These are phyloP conservation scores for Candida insectalens DNA, from an alignment of 805 yeast genomes.

Conservation along the genomic window DNA sequence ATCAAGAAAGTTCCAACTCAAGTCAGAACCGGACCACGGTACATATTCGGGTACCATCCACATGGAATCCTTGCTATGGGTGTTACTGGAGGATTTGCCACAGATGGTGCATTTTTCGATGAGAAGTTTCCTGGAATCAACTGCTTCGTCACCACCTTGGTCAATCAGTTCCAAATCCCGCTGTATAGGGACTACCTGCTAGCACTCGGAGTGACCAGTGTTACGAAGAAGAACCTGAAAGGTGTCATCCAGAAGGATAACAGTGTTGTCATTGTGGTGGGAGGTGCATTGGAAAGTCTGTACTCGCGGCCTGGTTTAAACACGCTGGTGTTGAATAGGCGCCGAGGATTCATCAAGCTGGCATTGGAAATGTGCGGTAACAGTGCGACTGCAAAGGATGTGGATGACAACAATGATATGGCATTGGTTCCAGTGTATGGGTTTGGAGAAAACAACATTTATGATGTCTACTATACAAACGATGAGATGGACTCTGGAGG, in stretches of 20 bases:
- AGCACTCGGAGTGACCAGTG: constrained; percentile 75
- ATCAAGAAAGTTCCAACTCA: constrained; percentile 7
- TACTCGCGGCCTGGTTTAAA: constrained; percentile 50
- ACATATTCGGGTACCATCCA: constrained; percentile 89
- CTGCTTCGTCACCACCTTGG: constrained; percentile 65
- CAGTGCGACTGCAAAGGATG: constrained; percentile 1
- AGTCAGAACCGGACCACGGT: constrained; percentile 52
- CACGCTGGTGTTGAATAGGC: constrained; percentile 59
- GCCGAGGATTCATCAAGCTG: constrained; percentile 80
- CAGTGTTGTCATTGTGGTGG: constrained; percentile 81
- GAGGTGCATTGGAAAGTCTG: constrained; percentile 89
- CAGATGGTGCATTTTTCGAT: constrained; percentile 70
- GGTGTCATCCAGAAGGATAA: constrained; percentile 51
- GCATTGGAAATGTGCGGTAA: constrained; percentile 50
- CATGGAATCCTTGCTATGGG: constrained; percentile 93
- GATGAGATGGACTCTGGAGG: constrained; percentile 7
- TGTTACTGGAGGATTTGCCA: constrained; percentile 73
- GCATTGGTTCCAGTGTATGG: constrained; percentile 77
- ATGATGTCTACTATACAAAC: constrained; percentile 28
- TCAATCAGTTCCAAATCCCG: constrained; percentile 76
- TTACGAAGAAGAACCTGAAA: constrained; percentile 61
- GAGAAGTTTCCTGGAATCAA: constrained; percentile 75
- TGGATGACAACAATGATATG: constrained; percentile 54
- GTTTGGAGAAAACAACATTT: constrained; percentile 74
- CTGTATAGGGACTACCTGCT: constrained; percentile 76